Conservation (phyloP, 345 rosid genomes). For the Eucalyptus sp. region DNA sequence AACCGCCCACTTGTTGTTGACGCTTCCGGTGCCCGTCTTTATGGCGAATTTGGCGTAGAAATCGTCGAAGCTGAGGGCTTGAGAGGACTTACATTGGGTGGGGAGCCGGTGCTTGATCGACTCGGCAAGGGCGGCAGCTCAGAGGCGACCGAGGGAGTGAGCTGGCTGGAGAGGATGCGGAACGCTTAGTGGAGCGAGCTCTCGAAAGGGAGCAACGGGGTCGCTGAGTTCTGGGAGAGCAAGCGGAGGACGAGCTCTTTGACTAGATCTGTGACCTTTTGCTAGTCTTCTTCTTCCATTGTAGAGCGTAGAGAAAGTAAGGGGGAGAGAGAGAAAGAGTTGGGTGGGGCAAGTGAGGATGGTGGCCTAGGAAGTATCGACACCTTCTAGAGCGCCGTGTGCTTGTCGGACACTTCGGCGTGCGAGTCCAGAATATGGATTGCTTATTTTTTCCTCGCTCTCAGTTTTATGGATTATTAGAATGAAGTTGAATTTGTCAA, state of each 20-base stretch:
- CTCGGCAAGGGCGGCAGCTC: slow-evolving; percentile 81
- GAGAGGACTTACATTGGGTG: slow-evolving; percentile 76
- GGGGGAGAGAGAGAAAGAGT: neutral
- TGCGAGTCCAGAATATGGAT: rapidly evolving
- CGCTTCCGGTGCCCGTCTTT: slow-evolving; percentile 72
- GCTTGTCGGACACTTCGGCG: rapidly evolving
- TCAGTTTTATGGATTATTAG: too few species aligned
- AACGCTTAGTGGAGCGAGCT: slow-evolving; percentile 60
- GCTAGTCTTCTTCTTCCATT: slow-evolving; percentile 92
- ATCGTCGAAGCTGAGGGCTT: slow-evolving; percentile 78
- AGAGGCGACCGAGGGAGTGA: slow-evolving; percentile 66
- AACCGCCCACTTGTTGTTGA: slow-evolving; percentile 86
- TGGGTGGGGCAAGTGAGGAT: too few species aligned
- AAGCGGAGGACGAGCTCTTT: slow-evolving; percentile 74
- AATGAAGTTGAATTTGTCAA: too few species aligned
- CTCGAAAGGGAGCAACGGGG: slow-evolving; percentile 15
- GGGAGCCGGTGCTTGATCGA: slow-evolving; percentile 92
- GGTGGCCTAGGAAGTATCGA: too few species aligned
- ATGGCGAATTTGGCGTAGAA: slow-evolving; percentile 68
- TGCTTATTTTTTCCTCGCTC: too few species aligned
- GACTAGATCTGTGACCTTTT: slow-evolving; percentile 64
- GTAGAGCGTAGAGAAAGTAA: neutral
- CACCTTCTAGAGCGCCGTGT: rapidly evolving
- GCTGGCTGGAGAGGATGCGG: slow-evolving; percentile 83
- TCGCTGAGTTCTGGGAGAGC: slow-evolving; percentile 30